phyloP scores from a whole-genome alignment of 2,329 filamentous ascomycete species.

The Cephalotrichum gorgonifer region DNA sequence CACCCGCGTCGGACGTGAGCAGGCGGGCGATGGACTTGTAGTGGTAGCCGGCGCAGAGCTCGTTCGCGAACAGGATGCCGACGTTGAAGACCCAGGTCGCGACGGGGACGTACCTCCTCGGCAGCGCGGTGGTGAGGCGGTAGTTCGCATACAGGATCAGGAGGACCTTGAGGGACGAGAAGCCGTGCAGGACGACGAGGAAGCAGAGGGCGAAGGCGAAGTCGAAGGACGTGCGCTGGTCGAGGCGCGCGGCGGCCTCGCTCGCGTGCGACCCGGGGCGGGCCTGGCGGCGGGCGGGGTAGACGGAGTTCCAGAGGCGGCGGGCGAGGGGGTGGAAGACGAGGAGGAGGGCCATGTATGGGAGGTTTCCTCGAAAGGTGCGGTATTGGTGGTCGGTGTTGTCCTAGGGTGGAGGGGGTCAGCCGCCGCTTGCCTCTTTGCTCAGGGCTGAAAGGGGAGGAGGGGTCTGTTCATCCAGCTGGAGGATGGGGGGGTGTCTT shows the following conservation, averaged over 20 bases:
- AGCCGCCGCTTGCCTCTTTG: neutral
- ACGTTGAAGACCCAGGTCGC: constrained; percentile 90
- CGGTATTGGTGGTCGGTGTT: constrained; percentile 82
- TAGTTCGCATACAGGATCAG: constrained; percentile 75
- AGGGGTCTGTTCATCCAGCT: too few species aligned
- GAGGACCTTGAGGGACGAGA: constrained; percentile 76
- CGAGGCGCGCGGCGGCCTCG: constrained; percentile 42
- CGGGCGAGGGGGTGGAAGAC: constrained; percentile 71
- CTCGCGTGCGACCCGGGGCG: constrained; percentile 8
- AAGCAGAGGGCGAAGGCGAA: constrained; percentile 72
- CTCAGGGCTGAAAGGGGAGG: neutral
- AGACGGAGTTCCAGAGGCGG: constrained; percentile 54
- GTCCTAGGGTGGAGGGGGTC: constrained; percentile 45
- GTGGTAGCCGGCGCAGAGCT: constrained; percentile 68
- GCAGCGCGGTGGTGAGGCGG: constrained; percentile 61
- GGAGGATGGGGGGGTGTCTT: constrained; percentile 25
- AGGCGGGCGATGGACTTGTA: constrained; percentile 52
- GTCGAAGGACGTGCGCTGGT: constrained; percentile 73
- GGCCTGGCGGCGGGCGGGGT: constrained; percentile 18
- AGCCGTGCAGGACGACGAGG: constrained; percentile 68
- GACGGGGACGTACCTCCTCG: constrained; percentile 58
- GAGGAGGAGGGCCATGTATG: constrained; percentile 65
- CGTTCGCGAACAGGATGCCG: constrained; percentile 77
- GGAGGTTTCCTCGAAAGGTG: constrained; percentile 76
- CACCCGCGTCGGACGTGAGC: constrained; percentile 25